Evolutionary conservation across 2,329 filamentous ascomycete genomes (phyloP), one percentile per base, ranked within the genome.

Genomic region (Chaetomiaceae sp.): DNA sequence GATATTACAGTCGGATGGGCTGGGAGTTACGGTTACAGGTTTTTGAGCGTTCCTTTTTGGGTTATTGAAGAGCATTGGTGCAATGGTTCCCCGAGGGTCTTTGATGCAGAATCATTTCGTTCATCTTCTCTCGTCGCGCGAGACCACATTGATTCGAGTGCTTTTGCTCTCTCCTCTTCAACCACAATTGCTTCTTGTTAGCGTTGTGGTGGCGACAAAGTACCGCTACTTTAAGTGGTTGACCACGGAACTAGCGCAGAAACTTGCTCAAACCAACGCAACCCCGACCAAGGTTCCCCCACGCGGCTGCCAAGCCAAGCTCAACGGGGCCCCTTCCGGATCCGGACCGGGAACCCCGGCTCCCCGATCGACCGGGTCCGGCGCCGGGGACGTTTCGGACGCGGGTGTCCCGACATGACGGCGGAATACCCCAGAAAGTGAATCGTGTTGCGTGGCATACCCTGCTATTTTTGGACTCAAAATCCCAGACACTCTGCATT

Each of bases 181-280:
- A 23, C 32, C 13, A 5, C 33, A 18, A 6, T 9, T 1, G 6
- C 23, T 25, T 20, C 11, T 21, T 42, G 33, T 48, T 48, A 38
- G 45, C 27, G 40, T 11, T 11, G 10, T 16, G 10, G 11, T 21
- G 9, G 20, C 10, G 4, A 34, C 10, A 53, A n/a, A 34, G 51
- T 53, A 53, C 38, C 40, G 44, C 16, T 48, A 53, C 51, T 33
- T 48, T 3, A 9, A 2, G 64, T 74, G 74, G 71, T 13, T 37
- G 49, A 46, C 40, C 20, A 47, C 49, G 16, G n/a, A 20, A 20
- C 23, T 16, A n/a, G 40, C n/a, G 61, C 59, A 62, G 65, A 77
- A 78, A 78, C 70, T 67, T 75, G 73, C 75, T 78, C 75, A 78
- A 78, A 78, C 57, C 59, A 69, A 69, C 75, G 75, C 75, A 75